Conservation (phyloP, 1,284 basidiomycete genomes). For the Ganoderma lucidum region DNA sequence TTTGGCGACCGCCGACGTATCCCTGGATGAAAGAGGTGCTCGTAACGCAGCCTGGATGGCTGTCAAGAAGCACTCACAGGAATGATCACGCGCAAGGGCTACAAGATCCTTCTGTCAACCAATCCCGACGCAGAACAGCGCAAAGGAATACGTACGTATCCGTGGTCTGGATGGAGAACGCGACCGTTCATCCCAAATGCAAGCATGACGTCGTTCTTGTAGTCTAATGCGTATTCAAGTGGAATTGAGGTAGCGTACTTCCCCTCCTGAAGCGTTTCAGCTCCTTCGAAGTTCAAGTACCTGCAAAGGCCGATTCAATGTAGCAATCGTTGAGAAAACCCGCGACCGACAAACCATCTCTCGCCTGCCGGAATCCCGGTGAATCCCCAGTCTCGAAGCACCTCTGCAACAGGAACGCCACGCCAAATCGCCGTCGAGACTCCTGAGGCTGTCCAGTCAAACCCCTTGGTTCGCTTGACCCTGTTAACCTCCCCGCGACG, state of each 20-base stretch:
- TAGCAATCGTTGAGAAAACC: background rate
- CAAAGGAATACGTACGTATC: constrained; percentile 29
- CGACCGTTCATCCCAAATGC: constrained; percentile 37
- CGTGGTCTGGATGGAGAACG: constrained; percentile 38
- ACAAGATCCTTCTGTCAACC: background rate
- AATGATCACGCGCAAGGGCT: constrained; percentile 37
- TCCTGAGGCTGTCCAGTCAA: constrained; percentile 34
- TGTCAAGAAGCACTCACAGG: constrained; percentile 23
- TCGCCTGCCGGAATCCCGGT: constrained; percentile 29
- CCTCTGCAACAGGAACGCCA: constrained; percentile 33
- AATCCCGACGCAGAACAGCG: background rate
- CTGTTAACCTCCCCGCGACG: constrained; percentile 37
- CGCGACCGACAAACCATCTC: constrained; percentile 27
- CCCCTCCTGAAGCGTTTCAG: constrained; percentile 34
- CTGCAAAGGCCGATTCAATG: constrained; percentile 2
- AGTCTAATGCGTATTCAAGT: constrained; percentile 34
- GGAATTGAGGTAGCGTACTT: constrained; percentile 38
- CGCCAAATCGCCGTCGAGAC: constrained; percentile 32
- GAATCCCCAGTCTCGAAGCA: constrained; percentile 33
- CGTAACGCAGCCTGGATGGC: too few species aligned
- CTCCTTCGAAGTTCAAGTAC: constrained; percentile 34
- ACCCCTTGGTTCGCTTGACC: constrained; percentile 33
- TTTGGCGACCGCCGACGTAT: constrained; percentile 37
- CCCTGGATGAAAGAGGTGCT: constrained; percentile 20
- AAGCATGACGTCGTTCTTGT: constrained; percentile 37